These are phyloP conservation scores for Daldinia concentrica DNA, from an alignment of 495 filamentous ascomycete species.

Conservation along the genomic window DNA sequence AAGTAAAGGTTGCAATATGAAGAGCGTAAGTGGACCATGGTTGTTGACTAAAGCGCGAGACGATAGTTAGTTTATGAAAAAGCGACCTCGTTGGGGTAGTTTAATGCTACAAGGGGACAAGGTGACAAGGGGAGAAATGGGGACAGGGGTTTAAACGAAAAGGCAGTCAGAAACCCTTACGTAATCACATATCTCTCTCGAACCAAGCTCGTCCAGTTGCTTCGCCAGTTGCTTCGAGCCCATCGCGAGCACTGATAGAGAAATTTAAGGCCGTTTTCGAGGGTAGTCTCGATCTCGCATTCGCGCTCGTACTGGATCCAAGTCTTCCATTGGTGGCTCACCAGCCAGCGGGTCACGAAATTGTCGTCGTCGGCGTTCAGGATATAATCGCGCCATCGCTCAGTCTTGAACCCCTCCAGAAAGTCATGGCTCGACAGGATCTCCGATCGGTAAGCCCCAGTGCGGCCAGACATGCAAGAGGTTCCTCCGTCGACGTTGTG, in stretches of 20 bases:
- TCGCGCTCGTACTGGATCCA: constrained; percentile 68
- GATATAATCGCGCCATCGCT: constrained; percentile 61
- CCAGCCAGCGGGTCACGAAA: constrained; percentile 71
- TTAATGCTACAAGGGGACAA: constrained; percentile 4
- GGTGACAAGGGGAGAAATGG: constrained; percentile 1
- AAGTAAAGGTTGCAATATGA: constrained; percentile 66
- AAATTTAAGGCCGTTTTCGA: constrained; percentile 66
- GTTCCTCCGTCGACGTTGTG: constrained; percentile 66
- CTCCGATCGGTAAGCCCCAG: constrained; percentile 57
- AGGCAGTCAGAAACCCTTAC: constrained; percentile 49
- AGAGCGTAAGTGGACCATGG: constrained; percentile 72
- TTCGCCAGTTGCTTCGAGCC: constrained; percentile 72
- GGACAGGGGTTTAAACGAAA: constrained; percentile 5
- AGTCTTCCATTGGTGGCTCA: constrained; percentile 64
- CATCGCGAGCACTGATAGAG: constrained; percentile 68
- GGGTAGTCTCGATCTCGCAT: constrained; percentile 66
- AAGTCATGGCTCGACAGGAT: constrained; percentile 59
- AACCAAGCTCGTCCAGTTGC: constrained; percentile 66
- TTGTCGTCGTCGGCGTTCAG: constrained; percentile 76
- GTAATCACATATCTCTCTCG: constrained; percentile 60
- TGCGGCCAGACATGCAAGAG: constrained; percentile 65
- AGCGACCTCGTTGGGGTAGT: constrained; percentile 21
- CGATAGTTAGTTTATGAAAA: constrained; percentile 18
- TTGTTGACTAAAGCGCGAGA: constrained; percentile 52
- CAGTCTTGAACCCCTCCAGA: constrained; percentile 63